Evolutionary conservation across 495 filamentous ascomycete genomes (phyloP).

Genomic region (Jackrogersella multiformis): DNA sequence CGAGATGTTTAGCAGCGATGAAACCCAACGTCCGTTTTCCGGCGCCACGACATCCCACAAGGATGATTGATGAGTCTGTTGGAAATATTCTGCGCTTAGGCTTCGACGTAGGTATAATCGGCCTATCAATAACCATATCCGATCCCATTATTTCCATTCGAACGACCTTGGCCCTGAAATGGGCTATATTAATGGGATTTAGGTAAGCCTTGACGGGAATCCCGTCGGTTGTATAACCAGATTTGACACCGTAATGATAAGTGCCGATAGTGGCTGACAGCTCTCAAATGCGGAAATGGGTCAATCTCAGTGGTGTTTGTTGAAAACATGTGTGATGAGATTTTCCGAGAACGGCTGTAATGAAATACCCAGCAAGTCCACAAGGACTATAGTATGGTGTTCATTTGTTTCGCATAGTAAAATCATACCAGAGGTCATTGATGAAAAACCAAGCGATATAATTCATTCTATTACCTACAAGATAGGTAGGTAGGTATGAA

Average conservation of each 20-base stretch:
- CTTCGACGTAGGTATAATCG: slow-evolving; percentile 44
- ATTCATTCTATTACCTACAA: too few relatives aligned
- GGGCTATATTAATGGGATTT: not conserved
- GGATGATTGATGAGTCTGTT: slow-evolving; percentile 72
- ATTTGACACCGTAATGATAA: not conserved
- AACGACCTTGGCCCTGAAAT: not conserved
- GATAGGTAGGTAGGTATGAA: too few relatives aligned
- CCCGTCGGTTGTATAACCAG: not conserved
- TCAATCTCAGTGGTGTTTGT: slow-evolving; percentile 6
- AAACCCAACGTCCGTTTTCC: slow-evolving; percentile 81
- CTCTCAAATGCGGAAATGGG: not conserved
- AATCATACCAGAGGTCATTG: slow-evolving; percentile 21
- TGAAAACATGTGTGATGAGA: slow-evolving; percentile 8
- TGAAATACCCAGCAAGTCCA: slow-evolving; percentile 19
- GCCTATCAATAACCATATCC: slow-evolving; percentile 18
- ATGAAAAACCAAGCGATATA: too few relatives aligned
- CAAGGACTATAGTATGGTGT: not conserved
- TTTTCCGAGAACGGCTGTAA: not conserved
- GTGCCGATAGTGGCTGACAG: not conserved
- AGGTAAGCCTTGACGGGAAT: not conserved
- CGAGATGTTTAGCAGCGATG: slow-evolving; percentile 76
- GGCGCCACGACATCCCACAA: slow-evolving; percentile 78
- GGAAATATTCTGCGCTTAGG: slow-evolving; percentile 61
- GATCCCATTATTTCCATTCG: slow-evolving; percentile 29
- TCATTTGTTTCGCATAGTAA: not conserved